A percentile compares a stretch with the other conserved stretches of the same genome.
Conservation (phyloP, 306 rosid species). For the Sphenostylis stenocarpa region DNA sequence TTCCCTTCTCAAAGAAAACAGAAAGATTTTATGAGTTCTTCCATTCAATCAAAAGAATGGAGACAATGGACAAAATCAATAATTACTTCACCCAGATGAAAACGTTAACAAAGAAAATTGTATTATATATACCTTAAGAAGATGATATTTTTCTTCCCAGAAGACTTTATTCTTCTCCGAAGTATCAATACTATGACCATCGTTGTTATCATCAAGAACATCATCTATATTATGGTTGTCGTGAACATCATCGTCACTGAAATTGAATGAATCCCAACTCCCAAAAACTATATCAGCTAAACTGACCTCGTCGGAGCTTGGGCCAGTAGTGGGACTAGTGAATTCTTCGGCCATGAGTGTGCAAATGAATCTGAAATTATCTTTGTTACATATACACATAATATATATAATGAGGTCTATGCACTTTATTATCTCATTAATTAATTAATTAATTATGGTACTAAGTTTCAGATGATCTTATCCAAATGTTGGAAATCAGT, state of each 20-base stretch:
- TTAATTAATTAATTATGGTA: not conserved
- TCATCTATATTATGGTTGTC: too few species aligned
- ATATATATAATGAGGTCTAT: not conserved
- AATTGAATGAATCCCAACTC: constrained; percentile 53
- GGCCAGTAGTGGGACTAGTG: not conserved
- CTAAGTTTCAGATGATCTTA: not conserved
- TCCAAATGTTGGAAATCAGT: constrained; percentile 1
- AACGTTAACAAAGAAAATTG: too few species aligned
- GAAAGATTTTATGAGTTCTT: too few species aligned
- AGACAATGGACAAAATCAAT: too few species aligned
- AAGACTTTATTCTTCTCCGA: constrained; percentile 47
- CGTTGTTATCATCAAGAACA: constrained; percentile 29
- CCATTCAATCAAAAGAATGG: too few species aligned
- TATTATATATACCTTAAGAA: constrained; percentile 51
- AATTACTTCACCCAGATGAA: too few species aligned
- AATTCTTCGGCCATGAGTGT: not conserved
- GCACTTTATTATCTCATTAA: not conserved
- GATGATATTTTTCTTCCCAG: constrained; percentile 66
- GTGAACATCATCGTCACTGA: not conserved
- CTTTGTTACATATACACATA: too few species aligned
- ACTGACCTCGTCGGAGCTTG: constrained; percentile 41
- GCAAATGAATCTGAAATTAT: not conserved
- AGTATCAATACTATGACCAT: constrained; percentile 21
- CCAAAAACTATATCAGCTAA: constrained; percentile 61
- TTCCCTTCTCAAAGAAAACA: constrained; percentile 40